A percentile compares a stretch with the other conserved stretches of the same genome.
phyloP scores from a whole-genome alignment of 495 filamentous ascomycete genomes.

The Glonium stellatum region DNA sequence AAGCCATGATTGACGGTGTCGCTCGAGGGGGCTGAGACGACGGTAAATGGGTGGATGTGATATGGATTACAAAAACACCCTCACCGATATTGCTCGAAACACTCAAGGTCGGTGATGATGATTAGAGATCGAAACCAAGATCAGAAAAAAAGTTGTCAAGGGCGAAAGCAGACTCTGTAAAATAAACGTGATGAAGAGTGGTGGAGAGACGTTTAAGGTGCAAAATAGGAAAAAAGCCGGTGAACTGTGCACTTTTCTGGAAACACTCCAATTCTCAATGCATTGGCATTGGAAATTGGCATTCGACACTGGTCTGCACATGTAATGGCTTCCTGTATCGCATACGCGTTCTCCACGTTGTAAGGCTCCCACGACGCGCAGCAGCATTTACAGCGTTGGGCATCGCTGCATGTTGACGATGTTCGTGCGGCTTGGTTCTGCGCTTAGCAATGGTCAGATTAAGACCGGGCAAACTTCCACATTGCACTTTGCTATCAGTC shows the following conservation, averaged over 20 bases:
- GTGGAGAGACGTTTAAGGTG: no score
- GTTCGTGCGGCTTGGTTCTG: background rate
- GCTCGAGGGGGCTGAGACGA: background rate
- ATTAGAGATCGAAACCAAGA: background rate
- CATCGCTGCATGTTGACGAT: background rate
- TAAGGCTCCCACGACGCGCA: background rate
- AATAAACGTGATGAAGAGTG: no score
- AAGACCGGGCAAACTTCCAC: background rate
- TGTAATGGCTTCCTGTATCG: background rate
- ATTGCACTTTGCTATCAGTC: background rate
- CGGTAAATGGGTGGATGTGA: background rate
- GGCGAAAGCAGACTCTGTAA: no score
- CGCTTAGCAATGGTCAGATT: background rate
- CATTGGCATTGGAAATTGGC: no score
- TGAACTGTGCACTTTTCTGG: no score
- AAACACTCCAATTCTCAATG: no score
- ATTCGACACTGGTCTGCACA: no score
- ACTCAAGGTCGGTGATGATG: background rate
- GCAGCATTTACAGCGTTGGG: background rate
- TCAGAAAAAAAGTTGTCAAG: background rate
- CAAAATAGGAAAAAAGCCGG: no score
- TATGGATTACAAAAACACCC: background rate
- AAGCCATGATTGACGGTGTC: background rate
- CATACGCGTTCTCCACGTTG: background rate
- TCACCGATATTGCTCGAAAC: background rate